Evolutionary conservation across 2,329 filamentous ascomycete species (phyloP).

Genomic region (Aspergillus udagawae): DNA sequence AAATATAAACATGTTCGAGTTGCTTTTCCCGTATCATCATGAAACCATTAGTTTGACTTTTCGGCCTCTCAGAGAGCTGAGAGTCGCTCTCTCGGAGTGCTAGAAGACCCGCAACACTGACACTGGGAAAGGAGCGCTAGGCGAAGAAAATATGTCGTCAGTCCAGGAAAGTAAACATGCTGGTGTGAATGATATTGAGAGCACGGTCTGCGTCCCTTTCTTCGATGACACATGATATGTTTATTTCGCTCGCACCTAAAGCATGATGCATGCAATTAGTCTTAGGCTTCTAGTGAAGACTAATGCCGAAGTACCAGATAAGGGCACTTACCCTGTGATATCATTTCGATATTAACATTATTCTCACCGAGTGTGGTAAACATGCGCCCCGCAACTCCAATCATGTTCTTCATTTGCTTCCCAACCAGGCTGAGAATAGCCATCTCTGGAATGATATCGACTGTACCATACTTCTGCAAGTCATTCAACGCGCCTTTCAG

Average conservation of each 20-base stretch:
- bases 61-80: neutral
- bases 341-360: conserved; percentile 98
- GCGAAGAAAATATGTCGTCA: conserved; percentile 31
- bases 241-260: conserved; percentile 93
- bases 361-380: conserved; percentile 92
- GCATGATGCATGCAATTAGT: conserved; percentile 13
- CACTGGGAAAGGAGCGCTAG: neutral
- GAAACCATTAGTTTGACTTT: neutral
- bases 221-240: conserved; percentile 96
- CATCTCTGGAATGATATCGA: conserved; percentile 88
- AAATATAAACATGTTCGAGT: neutral
- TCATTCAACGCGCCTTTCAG: conserved; percentile 64
- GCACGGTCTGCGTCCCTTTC: conserved; percentile 85
- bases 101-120: neutral
- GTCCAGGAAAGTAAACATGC: conserved; percentile 93
- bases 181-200: conserved; percentile 93
- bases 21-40: neutral
- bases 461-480: conserved; percentile 76
- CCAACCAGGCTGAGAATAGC: conserved; percentile 93
- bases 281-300: conserved; percentile 1
- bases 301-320: conserved; percentile 1
- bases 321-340: conserved; percentile 76
- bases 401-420: conserved; percentile 96
- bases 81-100: neutral
- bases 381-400: conserved; percentile 88